Evolutionary conservation across 75 land plant genomes (phyloP).

Genomic region (Chamaecyparis obtusa): DNA sequence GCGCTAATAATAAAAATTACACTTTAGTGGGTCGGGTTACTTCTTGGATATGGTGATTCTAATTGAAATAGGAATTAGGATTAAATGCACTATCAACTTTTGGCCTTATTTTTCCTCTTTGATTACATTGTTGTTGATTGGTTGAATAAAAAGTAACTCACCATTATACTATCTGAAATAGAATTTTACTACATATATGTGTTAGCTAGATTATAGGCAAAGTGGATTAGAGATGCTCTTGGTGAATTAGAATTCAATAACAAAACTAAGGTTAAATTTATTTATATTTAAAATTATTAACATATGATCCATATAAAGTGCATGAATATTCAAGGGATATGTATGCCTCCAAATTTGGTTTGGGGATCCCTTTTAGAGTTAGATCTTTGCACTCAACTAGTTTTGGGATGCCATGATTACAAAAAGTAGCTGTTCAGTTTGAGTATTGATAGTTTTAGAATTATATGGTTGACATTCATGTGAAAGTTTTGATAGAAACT

Average conservation of each 20-base stretch:
- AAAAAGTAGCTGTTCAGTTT: neutral
- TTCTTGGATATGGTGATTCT: neutral
- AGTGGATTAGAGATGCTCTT: neutral
- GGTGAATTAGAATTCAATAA: neutral
- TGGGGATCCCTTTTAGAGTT: too few species aligned
- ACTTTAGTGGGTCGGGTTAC: neutral
- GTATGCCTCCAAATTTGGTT: too few species aligned
- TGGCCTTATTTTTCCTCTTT: neutral
- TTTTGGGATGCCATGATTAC: neutral
- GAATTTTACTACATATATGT: neutral
- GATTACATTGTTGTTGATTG: neutral
- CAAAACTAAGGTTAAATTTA: too few species aligned
- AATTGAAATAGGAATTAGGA: too few species aligned
- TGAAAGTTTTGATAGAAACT: neutral
- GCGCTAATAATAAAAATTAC: too few species aligned
- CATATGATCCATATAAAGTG: too few species aligned
- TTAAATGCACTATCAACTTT: neutral
- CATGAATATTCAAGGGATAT: too few species aligned
- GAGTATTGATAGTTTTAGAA: neutral
- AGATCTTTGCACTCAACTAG: too few species aligned
- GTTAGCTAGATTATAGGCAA: neutral
- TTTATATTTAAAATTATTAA: too few species aligned
- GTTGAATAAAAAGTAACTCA: neutral
- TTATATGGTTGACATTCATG: neutral
- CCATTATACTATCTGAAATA: neutral